phyloP scores from a whole-genome alignment of 2,329 filamentous ascomycete species.

The Xylariales sp. region DNA sequence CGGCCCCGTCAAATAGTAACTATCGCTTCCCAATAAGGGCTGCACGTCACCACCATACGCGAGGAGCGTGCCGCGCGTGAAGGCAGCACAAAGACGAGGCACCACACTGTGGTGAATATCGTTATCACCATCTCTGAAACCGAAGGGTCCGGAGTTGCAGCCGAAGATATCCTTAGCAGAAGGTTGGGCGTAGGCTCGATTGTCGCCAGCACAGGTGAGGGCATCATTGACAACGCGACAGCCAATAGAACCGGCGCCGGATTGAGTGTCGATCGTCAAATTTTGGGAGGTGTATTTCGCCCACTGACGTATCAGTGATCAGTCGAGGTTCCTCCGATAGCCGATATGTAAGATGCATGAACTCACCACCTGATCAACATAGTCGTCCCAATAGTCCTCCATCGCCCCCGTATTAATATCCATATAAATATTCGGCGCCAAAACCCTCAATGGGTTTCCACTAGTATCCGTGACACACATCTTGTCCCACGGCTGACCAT shows the following conservation, averaged over 20 bases:
- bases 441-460: constrained; percentile 37
- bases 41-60: constrained; percentile 41
- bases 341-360: neutral
- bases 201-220: constrained; percentile 38
- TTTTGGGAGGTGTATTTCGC: constrained; percentile 31
- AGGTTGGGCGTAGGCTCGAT: constrained; percentile 36
- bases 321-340: neutral
- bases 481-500: constrained; percentile 39
- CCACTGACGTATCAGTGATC: constrained; percentile 27
- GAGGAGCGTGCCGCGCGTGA: constrained; percentile 42
- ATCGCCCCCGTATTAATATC: constrained; percentile 31
- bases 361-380: constrained; percentile 36
- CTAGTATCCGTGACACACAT: constrained; percentile 35
- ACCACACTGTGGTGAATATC: constrained; percentile 37
- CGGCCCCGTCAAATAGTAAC: constrained; percentile 41
- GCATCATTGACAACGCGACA: constrained; percentile 32
- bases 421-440: constrained; percentile 39
- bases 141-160: constrained; percentile 45
- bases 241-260: constrained; percentile 30
- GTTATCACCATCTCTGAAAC: constrained; percentile 31
- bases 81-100: constrained; percentile 46
- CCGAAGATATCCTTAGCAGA: constrained; percentile 43
- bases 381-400: constrained; percentile 37
- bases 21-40: constrained; percentile 31
- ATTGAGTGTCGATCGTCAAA: constrained; percentile 40